Conservation (phyloP, 192 early-diverging fungal genomes). For the Linnemannia elongata region DNA sequence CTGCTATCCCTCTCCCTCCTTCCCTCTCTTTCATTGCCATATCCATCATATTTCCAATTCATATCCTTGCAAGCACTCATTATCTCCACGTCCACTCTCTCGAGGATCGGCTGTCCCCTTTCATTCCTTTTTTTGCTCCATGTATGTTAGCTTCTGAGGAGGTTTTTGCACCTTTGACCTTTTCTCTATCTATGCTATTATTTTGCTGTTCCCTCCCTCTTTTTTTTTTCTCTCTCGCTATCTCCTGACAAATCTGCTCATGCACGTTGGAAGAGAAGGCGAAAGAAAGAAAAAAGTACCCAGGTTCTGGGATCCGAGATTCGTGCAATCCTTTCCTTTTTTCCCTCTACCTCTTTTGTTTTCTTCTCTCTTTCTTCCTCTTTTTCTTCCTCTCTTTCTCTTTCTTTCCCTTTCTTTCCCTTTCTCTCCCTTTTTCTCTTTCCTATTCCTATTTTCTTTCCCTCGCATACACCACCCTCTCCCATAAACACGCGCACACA, state of each 20-base stretch:
- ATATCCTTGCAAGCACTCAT: not conserved
- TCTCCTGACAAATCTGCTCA: constrained; percentile 15
- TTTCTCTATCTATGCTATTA: not conserved
- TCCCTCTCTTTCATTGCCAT: not conserved
- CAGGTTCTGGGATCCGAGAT: not conserved
- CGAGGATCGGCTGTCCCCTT: not conserved
- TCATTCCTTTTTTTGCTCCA: not conserved
- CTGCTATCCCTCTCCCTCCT: not conserved
- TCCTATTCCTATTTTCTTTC: not conserved
- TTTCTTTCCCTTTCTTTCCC: not conserved
- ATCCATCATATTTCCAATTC: not conserved
- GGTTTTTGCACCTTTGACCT: not conserved
- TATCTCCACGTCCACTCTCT: not conserved
- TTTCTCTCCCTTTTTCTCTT: not conserved
- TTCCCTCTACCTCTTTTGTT: not conserved
- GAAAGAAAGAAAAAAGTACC: not conserved
- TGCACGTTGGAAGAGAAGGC: not conserved
- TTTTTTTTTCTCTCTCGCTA: not conserved
- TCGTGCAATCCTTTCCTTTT: not conserved
- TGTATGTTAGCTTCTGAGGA: not conserved
- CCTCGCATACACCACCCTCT: not conserved
- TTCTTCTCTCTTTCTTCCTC: not conserved
- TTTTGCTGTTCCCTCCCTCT: not conserved
- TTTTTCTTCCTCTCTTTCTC: not conserved
- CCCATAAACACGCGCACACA: not conserved